These are phyloP conservation scores for Diplocarpon rosae DNA, from an alignment of 2,329 filamentous ascomycete genomes.

Conservation along the genomic window DNA sequence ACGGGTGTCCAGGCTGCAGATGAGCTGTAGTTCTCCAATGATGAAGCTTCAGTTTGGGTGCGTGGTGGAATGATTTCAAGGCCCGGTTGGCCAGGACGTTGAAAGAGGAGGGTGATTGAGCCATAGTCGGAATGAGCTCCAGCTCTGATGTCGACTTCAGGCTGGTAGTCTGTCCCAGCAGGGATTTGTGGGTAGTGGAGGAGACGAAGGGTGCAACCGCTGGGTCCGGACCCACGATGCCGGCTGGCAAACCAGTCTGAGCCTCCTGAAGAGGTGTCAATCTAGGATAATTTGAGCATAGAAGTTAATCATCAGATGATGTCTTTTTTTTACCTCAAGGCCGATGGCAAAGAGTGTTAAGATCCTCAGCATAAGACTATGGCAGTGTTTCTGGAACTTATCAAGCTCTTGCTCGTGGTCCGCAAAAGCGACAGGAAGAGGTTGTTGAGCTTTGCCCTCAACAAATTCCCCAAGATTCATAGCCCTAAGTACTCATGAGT, in stretches of 20 bases:
- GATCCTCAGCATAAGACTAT: conserved; percentile 59
- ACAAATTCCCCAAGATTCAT: conserved; percentile 84
- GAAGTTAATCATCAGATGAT: too few species aligned
- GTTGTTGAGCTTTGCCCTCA: conserved; percentile 58
- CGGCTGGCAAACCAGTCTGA: conserved; percentile 41
- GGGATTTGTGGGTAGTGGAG: conserved; percentile 57
- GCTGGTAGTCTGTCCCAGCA: conserved; percentile 32
- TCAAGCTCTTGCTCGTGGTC: conserved; percentile 49
- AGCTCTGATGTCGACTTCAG: conserved; percentile 60
- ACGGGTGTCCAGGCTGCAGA: conserved; percentile 48
- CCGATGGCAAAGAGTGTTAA: conserved; percentile 70
- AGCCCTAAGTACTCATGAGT: conserved; percentile 41
- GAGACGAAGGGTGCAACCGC: conserved; percentile 43
- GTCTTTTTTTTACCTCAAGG: conserved; percentile 41
- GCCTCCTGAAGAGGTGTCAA: conserved; percentile 19
- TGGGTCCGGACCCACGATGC: conserved; percentile 42
- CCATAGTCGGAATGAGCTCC: conserved; percentile 84
- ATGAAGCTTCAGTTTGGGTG: conserved; percentile 20
- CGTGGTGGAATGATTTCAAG: conserved; percentile 64
- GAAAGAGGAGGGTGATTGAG: conserved; percentile 67
- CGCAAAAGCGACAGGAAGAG: conserved; percentile 55
- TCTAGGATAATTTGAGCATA: conserved; percentile 8
- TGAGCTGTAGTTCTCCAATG: not conserved
- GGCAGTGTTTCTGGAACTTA: conserved; percentile 60
- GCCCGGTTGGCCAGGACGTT: conserved; percentile 72